Evolutionary conservation across 2,329 filamentous ascomycete species (phyloP), one percentile per base, ranked within the genome.

Genomic region (Venturia carpophila): DNA sequence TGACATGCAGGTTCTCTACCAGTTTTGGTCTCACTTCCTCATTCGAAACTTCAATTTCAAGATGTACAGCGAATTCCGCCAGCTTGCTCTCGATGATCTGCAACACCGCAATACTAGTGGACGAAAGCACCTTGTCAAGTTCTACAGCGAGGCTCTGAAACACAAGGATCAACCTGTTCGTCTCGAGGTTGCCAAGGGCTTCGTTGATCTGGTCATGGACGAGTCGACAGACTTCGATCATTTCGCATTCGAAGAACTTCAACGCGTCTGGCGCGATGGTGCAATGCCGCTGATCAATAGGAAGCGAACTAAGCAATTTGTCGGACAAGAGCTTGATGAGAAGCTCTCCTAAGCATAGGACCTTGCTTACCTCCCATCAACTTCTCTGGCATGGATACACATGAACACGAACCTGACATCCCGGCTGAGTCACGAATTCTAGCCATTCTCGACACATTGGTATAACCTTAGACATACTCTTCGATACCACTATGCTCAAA

Each of bases 1-100:
- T 67, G 82, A 86, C 71, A 86, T 88, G 80, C 82, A 84, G 71
- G 80, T 85, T 66, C 81, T 90, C 39, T 91, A 91, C 77, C 82
- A 86, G 68, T 90, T 90, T 77, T 92, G 88, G 87, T 85, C 85
- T 24, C 84, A 88, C 73, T 90, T 89, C 72, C 80, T 92, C 68
- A 82, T 86, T 68, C 82, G 84, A 71, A 87, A 89, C 76, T 91
- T 92, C 82, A 89, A 92, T 74, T 79, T 82, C 66, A 80, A 79
- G 72, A 89, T 92, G 84, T 92, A 92, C 77, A 79, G 84, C 72
- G 88, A 92, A 74, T 91, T 92, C 77, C 84, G 85, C 68, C 78
- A 79, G 70, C 80, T 83, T 73, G 88, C 89, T 65, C 77, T 87
- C 67, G 84, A 87, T 72, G 89, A 92, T 75, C 79, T 82, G 65